These are phyloP conservation scores for Ceratocystis smalleyi DNA, from an alignment of 2,329 filamentous ascomycete genomes.

Conservation along the genomic window DNA sequence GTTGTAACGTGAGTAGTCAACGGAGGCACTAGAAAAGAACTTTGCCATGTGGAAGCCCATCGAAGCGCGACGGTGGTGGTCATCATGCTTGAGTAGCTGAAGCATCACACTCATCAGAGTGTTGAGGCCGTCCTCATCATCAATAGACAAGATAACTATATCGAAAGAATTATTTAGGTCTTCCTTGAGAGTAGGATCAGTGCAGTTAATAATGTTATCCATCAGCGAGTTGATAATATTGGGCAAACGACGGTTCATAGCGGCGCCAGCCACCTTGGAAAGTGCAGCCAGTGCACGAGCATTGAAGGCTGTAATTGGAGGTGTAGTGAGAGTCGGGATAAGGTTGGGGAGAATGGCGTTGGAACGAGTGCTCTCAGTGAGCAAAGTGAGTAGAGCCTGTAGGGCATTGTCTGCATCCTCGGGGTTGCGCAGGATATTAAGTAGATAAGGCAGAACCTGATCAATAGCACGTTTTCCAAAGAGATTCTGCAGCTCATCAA, in stretches of 20 bases:
- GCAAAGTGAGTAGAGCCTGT: conserved; percentile 77
- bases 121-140: conserved; percentile 91
- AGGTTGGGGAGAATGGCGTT: conserved; percentile 95
- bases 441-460: conserved; percentile 81
- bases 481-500: conserved; percentile 85
- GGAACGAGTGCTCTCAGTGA: conserved; percentile 83
- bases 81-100: conserved; percentile 75
- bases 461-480: conserved; percentile 90
- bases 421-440: conserved; percentile 75
- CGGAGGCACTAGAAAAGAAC: conserved; percentile 65
- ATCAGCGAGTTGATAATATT: conserved; percentile 85
- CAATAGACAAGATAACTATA: conserved; percentile 77
- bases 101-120: conserved; percentile 90
- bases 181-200: conserved; percentile 53
- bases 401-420: conserved; percentile 82
- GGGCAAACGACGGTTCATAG: conserved; percentile 81
- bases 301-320: conserved; percentile 88
- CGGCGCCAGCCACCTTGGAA: conserved; percentile 73
- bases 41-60: conserved; percentile 67
- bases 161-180: conserved; percentile 76
- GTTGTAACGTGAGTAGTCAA: conserved; percentile 92
- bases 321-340: conserved; percentile 77
- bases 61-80: conserved; percentile 66
- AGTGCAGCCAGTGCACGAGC: conserved; percentile 85
- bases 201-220: conserved; percentile 71